These are phyloP conservation scores for Erodium maritimum DNA, from an alignment of 345 rosid genomes.

Conservation along the genomic window DNA sequence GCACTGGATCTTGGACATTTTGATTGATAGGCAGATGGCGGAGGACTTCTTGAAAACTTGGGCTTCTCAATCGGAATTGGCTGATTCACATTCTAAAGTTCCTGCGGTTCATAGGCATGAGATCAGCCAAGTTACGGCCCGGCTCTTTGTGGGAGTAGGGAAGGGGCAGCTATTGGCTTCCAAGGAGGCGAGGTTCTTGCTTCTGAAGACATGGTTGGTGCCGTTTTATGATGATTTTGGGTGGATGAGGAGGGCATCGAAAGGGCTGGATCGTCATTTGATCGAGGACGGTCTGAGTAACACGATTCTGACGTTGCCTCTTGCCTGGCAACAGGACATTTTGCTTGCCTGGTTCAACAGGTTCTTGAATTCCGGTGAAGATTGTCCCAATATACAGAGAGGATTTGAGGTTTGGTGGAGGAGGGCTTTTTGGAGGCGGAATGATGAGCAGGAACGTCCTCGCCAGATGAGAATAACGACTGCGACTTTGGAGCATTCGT, in stretches of 20 bases:
- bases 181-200: conserved; percentile 66
- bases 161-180: conserved; percentile 82
- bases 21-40: conserved; percentile 90
- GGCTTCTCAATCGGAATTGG: conserved; percentile 83
- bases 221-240: conserved; percentile 93
- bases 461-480: conserved; percentile 40
- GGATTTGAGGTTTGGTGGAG: conserved; percentile 99
- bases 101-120: conserved; percentile 81
- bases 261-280: conserved; percentile 77
- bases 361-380: conserved; percentile 81
- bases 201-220: conserved; percentile 78
- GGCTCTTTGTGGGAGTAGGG: conserved; percentile 92
- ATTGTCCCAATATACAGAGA: conserved; percentile 92
- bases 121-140: conserved; percentile 75
- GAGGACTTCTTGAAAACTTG: conserved; percentile 78
- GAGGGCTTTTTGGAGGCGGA: conserved; percentile 83
- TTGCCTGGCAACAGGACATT: conserved; percentile 87
- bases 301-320: conserved; percentile 85
- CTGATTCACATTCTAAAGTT: conserved; percentile 56
- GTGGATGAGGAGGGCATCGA: conserved; percentile 93
- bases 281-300: conserved; percentile 94
- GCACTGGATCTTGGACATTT: conserved; percentile 86
- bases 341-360: conserved; percentile 87
- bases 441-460: conserved; percentile 47
- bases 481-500: conserved; percentile 35